A percentile compares a stretch with the other conserved stretches of the same genome.
Conservation (phyloP, 1,284 basidiomycete genomes). For the Cutaneotrichosporon spelunceum region DNA sequence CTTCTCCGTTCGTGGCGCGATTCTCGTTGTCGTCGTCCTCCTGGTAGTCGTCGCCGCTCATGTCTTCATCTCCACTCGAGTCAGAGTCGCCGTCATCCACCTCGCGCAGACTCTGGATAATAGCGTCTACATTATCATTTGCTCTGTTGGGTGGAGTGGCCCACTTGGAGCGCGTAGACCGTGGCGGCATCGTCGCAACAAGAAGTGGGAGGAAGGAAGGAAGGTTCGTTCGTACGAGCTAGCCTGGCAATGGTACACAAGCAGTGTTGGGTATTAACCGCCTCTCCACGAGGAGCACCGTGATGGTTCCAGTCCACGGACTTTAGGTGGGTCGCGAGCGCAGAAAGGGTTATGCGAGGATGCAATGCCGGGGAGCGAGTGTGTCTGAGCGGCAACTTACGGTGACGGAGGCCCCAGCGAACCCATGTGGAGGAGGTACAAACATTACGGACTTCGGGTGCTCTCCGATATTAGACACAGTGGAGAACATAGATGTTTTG, state of each 20-base stretch:
- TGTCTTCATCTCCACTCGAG: conserved; percentile 31
- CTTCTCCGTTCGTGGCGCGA: conserved; percentile 8
- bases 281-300: no score
- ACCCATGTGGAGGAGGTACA: not conserved
- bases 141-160: not conserved
- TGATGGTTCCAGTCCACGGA: no score
- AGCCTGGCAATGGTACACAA: not conserved
- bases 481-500: not conserved
- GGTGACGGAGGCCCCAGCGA: not conserved
- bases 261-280: no score
- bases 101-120: not conserved
- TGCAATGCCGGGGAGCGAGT: not conserved
- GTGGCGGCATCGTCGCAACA: not conserved
- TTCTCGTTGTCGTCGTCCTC: conserved; percentile 10
- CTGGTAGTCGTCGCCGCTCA: conserved; percentile 22
- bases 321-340: not conserved
- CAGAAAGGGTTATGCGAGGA: no score
- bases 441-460: not conserved
- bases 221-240: not conserved
- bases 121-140: not conserved
- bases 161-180: conserved; percentile 1
- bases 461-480: not conserved
- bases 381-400: not conserved
- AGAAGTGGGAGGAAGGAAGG: not conserved
- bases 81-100: conserved; percentile 12